Evolutionary conservation across 768 basidiomycete genomes (phyloP), one percentile per base, ranked within the genome.

Genomic region (Phaeotremella fagi): DNA sequence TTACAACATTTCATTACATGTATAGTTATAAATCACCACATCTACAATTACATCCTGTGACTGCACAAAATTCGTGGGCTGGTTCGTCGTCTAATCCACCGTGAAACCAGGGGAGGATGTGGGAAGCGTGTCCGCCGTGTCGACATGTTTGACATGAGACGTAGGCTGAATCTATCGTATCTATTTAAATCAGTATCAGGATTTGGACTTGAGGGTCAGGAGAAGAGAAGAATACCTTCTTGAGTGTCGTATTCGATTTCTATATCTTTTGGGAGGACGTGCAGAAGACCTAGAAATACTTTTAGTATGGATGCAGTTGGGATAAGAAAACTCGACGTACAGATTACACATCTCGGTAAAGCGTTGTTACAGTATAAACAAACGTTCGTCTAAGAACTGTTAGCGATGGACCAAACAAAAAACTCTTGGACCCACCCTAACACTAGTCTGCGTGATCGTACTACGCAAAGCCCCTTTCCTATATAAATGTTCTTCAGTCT

Each of bases 51-150:
- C 73, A 74, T 1, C 68, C 71, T 20, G 60, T 50, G 1, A 74
- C 70, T n/a, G 73, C 55, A 51, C 73, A 74, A 28, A 54, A 55
- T 1, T 52, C 45, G 36, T 74, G 68, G 11, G 33, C 47, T 14
- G 52, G 25, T 26, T 63, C 63, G 6, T 58, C 65, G n/a, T 70
- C 64, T 9, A 68, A 53, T 11, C 59, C 62, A 25, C 73, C 73
- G 25, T 69, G 55, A 59, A 74, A 74, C 73, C 73, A 74, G n/a
- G 65, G 57, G 22, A 74, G 45, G 23, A 74, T 66, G 48, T 74
- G 73, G 35, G 48, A 57, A 3, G 71, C 66, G 48, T 74, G 73
- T 22, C 66, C 67, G 18, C 64, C 67, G 55, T 71, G 69, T 47
- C 69, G 56, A 52, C 69, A 71, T 2, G 66, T 66, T 48, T 63